phyloP scores from a whole-genome alignment of 2,329 filamentous ascomycete genomes.

The Aspergillus tanneri region DNA sequence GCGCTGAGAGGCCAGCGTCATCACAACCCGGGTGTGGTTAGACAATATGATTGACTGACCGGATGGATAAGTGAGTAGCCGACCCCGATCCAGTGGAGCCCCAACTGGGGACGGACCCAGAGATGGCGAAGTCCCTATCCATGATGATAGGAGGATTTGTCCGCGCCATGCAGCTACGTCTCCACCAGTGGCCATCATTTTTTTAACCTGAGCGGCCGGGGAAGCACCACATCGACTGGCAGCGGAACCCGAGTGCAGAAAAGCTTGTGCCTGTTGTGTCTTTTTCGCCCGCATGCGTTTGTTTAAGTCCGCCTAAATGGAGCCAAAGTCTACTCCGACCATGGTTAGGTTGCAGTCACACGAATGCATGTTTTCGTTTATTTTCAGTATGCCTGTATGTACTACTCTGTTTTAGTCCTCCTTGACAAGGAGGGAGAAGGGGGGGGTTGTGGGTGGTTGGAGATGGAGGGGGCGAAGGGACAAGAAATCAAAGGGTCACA shows the following conservation, averaged over 20 bases:
- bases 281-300: constrained; percentile 3
- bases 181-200: constrained; percentile 13
- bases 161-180: not conserved
- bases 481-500: not conserved
- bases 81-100: constrained; percentile 18
- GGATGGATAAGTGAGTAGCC: constrained; percentile 10
- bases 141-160: constrained; percentile 7
- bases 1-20: constrained; percentile 5
- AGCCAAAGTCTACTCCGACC: not conserved
- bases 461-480: constrained; percentile 3
- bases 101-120: constrained; percentile 12
- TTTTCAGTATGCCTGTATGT: no score
- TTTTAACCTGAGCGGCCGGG: constrained; percentile 14
- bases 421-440: not conserved
- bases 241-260: constrained; percentile 3
- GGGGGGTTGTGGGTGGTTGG: no score
- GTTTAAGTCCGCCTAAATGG: not conserved
- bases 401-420: no score
- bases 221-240: not conserved
- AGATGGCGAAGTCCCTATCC: not conserved
- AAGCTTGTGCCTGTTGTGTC: constrained; percentile 14
- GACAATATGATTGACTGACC: constrained; percentile 23
- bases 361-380: not conserved
- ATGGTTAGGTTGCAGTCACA: constrained; percentile 10
- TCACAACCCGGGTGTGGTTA: constrained; percentile 14